These are phyloP conservation scores for Croton setiger DNA, from an alignment of 441 rosid genomes.

Conservation along the genomic window DNA sequence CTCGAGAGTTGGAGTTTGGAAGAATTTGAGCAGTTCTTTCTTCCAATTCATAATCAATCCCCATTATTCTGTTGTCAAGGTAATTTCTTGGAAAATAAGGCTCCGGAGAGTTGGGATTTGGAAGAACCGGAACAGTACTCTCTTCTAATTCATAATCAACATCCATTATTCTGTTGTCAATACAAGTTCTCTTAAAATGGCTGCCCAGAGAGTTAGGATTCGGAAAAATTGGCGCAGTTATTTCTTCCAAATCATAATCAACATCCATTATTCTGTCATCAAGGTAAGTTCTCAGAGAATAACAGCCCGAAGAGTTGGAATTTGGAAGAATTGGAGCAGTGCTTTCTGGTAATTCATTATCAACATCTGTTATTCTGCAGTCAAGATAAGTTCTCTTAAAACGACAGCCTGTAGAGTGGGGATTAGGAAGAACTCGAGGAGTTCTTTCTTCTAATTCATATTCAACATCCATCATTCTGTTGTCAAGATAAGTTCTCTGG, in stretches of 20 bases:
- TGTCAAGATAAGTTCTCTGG: slow-evolving; percentile 22
- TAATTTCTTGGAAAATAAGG: slow-evolving; percentile 19
- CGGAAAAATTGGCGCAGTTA: slow-evolving; percentile 21
- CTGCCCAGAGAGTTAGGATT: slow-evolving; percentile 26
- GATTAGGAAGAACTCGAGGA: slow-evolving; percentile 22
- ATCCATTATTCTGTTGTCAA: slow-evolving; percentile 28
- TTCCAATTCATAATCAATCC: slow-evolving; percentile 23
- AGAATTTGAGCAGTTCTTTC: slow-evolving; percentile 22
- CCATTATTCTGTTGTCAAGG: slow-evolving; percentile 27
- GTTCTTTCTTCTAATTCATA: slow-evolving; percentile 17
- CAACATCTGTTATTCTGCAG: slow-evolving; percentile 28
- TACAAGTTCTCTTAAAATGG: slow-evolving; percentile 20
- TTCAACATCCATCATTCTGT: slow-evolving; percentile 28
- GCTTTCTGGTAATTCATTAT: slow-evolving; percentile 16
- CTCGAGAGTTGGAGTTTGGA: too few relatives aligned
- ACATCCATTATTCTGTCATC: slow-evolving; percentile 29
- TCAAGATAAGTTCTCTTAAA: slow-evolving; percentile 21
- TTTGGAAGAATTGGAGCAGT: slow-evolving; percentile 23
- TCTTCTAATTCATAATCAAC: slow-evolving; percentile 22
- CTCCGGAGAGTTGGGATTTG: slow-evolving; percentile 29
- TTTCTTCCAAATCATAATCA: slow-evolving; percentile 18
- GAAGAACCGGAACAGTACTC: slow-evolving; percentile 19
- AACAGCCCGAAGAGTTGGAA: slow-evolving; percentile 27
- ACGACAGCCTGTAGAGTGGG: slow-evolving; percentile 28
- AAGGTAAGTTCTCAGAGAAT: slow-evolving; percentile 19